Evolutionary conservation across 495 filamentous ascomycete species (phyloP), one percentile per base, ranked within the genome.

Genomic region (Podospora didyma): DNA sequence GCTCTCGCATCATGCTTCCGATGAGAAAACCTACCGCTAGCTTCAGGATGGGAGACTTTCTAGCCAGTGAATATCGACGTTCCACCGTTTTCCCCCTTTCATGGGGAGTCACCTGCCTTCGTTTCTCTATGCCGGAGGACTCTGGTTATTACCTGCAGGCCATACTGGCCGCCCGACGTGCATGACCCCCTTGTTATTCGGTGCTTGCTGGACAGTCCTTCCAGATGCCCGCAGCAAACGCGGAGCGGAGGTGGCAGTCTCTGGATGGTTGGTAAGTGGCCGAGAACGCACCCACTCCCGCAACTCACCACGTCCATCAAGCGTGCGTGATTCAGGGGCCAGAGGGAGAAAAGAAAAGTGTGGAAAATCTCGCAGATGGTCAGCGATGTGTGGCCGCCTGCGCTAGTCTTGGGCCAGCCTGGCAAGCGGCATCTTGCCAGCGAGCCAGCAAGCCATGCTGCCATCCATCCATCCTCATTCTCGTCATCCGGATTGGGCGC

Each of bases 191-290:
- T 31, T 3, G 26, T 31, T 9, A 31, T 9, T 9, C 26, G 42
- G 42, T n/a, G n/a, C n/a, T 7, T 46, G 42, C 42, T 31, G 26
- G 26, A 31, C 26, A 31, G 26, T 4, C 4, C 26, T 31, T 31
- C 26, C 45, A 22, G 26, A 46, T n/a, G 20, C 24, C 59, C 52
- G 53, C 57, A 59, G 47, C 48, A 58, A 58, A 59, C 53, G 56
- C 42, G 59, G 49, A 62, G 53, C 20, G 51, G 58, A 61, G 61
- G 54, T 59, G 69, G 60, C 69, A 68, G 58, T 26, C 49, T 60
- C 49, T 65, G 59, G 51, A 22, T 62, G 58, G 59, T 16, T 9
- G 45, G 45, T n/a, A n/a, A n/a, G 20, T 47, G 12, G 45, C 50
- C 56, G 45, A 23, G 51, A 53, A 26, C 35, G 39, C 44, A 37